Conservation (phyloP, 1,139 yeast species). For the Scheffersomyces titani region DNA sequence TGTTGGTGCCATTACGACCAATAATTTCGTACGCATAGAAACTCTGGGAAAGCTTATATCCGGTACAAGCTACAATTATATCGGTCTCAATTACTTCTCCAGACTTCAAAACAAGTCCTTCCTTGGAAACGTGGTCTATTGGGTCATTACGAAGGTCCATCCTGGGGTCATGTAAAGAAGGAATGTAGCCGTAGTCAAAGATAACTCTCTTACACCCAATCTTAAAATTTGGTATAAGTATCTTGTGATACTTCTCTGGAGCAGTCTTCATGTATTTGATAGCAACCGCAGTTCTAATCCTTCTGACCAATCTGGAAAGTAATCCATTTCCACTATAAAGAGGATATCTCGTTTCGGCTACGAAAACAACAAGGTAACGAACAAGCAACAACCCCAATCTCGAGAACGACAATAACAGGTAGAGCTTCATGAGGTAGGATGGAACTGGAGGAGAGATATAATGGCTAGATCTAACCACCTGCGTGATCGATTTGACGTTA, state of each 20-base stretch:
- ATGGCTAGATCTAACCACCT: slow-evolving; percentile 39
- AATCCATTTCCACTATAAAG: slow-evolving; percentile 34
- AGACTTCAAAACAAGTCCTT: slow-evolving; percentile 30
- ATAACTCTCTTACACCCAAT: slow-evolving; percentile 47
- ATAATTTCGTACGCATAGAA: slow-evolving; percentile 19
- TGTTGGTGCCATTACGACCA: slow-evolving; percentile 29
- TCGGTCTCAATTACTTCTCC: slow-evolving; percentile 37
- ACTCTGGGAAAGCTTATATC: slow-evolving; percentile 30
- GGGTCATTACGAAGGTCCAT: slow-evolving; percentile 26
- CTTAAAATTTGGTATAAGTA: slow-evolving; percentile 39
- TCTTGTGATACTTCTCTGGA: slow-evolving; percentile 36
- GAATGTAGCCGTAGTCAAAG: slow-evolving; percentile 39
- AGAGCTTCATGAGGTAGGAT: slow-evolving; percentile 17
- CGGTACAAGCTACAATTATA: slow-evolving; percentile 48
- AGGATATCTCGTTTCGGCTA: slow-evolving; percentile 40
- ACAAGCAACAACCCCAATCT: slow-evolving; percentile 28
- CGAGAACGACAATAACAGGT: slow-evolving; percentile 25
- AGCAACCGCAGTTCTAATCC: slow-evolving; percentile 21
- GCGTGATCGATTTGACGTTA: slow-evolving; percentile 31
- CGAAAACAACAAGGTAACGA: slow-evolving; percentile 27
- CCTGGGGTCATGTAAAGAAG: slow-evolving; percentile 34
- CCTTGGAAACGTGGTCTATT: slow-evolving; percentile 28
- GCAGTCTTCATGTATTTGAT: slow-evolving; percentile 31
- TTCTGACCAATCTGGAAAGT: slow-evolving; percentile 28
- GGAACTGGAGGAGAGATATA: slow-evolving; percentile 45